phyloP scores from a whole-genome alignment of 2,329 filamentous ascomycete species.

The Bipolaris gigantea region DNA sequence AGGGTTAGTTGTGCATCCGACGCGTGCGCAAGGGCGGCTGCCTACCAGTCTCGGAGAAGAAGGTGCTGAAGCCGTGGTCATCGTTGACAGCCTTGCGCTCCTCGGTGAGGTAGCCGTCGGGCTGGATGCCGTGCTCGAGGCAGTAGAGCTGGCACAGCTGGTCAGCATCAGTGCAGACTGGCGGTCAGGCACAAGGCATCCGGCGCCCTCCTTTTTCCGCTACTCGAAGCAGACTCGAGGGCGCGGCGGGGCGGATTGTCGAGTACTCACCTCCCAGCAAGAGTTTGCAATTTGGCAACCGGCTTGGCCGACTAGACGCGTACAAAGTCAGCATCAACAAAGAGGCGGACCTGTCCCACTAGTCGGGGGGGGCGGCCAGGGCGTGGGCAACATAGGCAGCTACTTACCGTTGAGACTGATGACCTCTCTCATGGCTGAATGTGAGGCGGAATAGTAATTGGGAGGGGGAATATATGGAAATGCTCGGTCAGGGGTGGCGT shows the following conservation, averaged over 20 bases:
- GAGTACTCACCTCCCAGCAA: constrained; percentile 94
- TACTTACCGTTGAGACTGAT: constrained; percentile 96
- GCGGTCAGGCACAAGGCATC: constrained; percentile 34
- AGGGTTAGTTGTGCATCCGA: constrained; percentile 26
- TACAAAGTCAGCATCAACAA: constrained; percentile 56
- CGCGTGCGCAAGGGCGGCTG: constrained; percentile 8
- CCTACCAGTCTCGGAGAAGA: constrained; percentile 99
- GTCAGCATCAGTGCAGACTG: constrained; percentile 39
- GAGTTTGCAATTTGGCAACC: constrained; percentile 99
- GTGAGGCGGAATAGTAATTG: constrained; percentile 29
- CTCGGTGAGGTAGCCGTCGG: constrained; percentile 97
- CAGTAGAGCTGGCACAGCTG: constrained; percentile 80
- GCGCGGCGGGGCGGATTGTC: neutral
- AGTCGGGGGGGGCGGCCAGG: constrained; percentile 50
- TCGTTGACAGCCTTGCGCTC: constrained; percentile 92
- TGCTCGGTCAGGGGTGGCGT: constrained; percentile 30
- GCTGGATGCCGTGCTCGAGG: constrained; percentile 98
- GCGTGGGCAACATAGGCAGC: constrained; percentile 36
- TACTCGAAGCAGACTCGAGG: constrained; percentile 12
- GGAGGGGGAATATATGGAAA: constrained; percentile 34
- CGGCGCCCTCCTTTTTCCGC: constrained; percentile 27
- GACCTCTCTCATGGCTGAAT: constrained; percentile 91
- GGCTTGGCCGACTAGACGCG: constrained; percentile 89
- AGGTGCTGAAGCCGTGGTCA: constrained; percentile 98
- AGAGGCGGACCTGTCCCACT: constrained; percentile 25